Base-by-base conservation (phyloP, 345 rosid species). In the Hypericum androsaemum region DNA sequence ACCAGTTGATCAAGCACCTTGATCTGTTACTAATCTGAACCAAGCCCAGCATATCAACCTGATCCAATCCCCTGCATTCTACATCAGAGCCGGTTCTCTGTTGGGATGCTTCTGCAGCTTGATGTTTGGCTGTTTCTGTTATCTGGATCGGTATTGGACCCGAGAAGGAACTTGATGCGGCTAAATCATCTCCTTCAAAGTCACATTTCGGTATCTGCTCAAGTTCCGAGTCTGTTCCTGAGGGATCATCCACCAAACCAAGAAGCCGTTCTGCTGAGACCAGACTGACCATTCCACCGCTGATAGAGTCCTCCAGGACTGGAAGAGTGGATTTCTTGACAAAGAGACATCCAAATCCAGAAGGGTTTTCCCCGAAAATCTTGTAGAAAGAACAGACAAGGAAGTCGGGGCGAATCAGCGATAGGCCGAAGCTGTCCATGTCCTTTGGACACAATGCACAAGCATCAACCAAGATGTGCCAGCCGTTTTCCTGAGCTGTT, bases 391-490 rank as follows among this genome's bases (percentile, higher is more conserved):
- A 87, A 50, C 87, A 84, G 41, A 87, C 70, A 58, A 90, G 78
- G 73, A 90, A 87, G 52, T 90, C 96, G 0, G 98, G 96, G 3
- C 77, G 85, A 61, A 77, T 65, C 36, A 90, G 76, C 9, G 95
- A 84, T 14, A 87, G 89, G 48, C 87, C 98, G 6, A 90, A 84
- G 73, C 95, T 82, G 58, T 82, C 82, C 98, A 87, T 87, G 75
- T 90, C 96, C 56, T 90, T 87, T 7, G 98, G 95, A 12, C 95
- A 95, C 60, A 90, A 62, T 11, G 87, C 90, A 49, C 98, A 86
- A 28, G 98, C 95, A 70, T 90, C 98, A 28, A 90, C 71, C 79
- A 90, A 59, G 37, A 79, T 74, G 64, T 87, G 96, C 98, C 98
- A 90, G 2, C 77, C 89, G 45, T 87, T 90, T 71, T 87, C 96